These are phyloP conservation scores for Pichia nanzhaoensis DNA, from an alignment of 805 yeast species.

Conservation along the genomic window DNA sequence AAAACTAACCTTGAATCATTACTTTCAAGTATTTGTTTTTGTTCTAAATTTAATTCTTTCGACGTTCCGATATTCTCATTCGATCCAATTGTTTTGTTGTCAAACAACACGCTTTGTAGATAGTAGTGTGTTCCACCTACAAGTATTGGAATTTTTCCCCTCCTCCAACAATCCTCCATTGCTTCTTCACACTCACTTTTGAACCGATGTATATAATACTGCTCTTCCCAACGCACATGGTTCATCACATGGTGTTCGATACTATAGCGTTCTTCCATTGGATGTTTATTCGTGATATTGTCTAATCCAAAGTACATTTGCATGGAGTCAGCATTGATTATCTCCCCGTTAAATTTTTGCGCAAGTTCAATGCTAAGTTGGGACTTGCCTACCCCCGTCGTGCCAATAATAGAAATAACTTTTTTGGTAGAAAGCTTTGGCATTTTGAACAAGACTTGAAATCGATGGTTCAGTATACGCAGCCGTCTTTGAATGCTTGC, in stretches of 20 bases:
- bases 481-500: neutral
- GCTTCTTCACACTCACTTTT: conserved; percentile 58
- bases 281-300: conserved; percentile 88
- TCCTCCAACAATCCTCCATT: conserved; percentile 55
- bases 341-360: conserved; percentile 69
- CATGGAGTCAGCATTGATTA: conserved; percentile 96
- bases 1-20: conserved; percentile 48
- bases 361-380: conserved; percentile 80
- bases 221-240: conserved; percentile 73
- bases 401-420: conserved; percentile 47
- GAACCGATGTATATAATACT: conserved; percentile 75
- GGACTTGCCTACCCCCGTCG: conserved; percentile 96
- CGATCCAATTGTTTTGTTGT: conserved; percentile 49
- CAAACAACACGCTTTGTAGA: conserved; percentile 67
- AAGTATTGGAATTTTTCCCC: conserved; percentile 75
- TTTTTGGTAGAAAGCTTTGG: conserved; percentile 1
- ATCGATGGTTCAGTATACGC: neutral
- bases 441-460: neutral
- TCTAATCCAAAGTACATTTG: conserved; percentile 76
- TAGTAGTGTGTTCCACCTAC: conserved; percentile 98
- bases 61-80: conserved; percentile 14
- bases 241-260: conserved; percentile 83
- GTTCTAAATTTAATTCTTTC: conserved; percentile 18
- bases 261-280: conserved; percentile 65
- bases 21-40: conserved; percentile 45